Base-by-base conservation (phyloP, 2,329 filamentous ascomycete genomes). In the Colletotrichum echinochloae region DNA sequence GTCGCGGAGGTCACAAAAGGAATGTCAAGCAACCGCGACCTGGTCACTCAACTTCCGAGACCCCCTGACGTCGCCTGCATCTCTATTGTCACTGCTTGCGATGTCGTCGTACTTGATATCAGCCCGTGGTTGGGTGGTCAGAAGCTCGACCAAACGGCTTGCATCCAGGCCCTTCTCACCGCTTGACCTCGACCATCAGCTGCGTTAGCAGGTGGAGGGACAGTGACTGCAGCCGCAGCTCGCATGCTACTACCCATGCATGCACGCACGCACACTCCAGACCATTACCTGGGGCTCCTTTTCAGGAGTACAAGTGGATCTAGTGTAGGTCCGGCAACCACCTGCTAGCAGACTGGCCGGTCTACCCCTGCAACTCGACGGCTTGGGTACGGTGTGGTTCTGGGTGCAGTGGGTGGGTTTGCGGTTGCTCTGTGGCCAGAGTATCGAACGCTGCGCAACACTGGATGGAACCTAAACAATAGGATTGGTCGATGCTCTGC, bases 91-190 rank as follows among this genome's bases (percentile, higher is more conserved):
- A 52, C 64, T 60, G 48, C 60, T 41, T 62, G 56, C 56, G 16
- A 57, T 14, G 63, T 51, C 33, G 39, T 60, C 4, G 64, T 28
- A 51, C 51, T 67, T 70, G 64, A 62, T 70, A 67, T 66, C 57
- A 52, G 51, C 51, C 26, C 39, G 64, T 49, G 30, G 35, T 48
- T 37, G 61, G 66, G 48, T 65, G 60, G 70, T 65, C 60, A 62
- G 57, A 55, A 67, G n/a, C 60, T 54, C 63, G 63, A 56, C 71
- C 67, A 72, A 71, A 72, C 71, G 71, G 71, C 62, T 72, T 39
- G 49, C 63, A 67, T 59, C 67, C 71, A 63, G 62, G 35, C 57
- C 59, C 57, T 49, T 61, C 60, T 71, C 71, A 72, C 71, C 71
- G 71, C 71, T 65, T 59, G 51, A 52, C 23, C 64, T 57, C 54